Conservation (phyloP, 2,329 filamentous ascomycete species). For the Verticillium klebahnii region DNA sequence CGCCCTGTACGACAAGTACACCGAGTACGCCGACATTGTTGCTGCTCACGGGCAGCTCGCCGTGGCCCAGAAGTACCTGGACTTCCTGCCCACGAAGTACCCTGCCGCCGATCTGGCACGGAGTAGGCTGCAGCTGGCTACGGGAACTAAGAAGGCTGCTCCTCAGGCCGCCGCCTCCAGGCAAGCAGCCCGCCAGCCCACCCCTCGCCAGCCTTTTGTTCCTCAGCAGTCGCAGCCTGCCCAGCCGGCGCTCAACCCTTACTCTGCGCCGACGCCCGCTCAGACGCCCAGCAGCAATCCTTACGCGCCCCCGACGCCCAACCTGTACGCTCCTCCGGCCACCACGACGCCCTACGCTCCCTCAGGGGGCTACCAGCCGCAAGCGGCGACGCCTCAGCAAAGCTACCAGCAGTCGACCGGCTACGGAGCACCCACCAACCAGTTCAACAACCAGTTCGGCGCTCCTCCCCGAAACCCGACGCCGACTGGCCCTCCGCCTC, state of each 20-base stretch:
- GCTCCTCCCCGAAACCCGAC: conserved; percentile 55
- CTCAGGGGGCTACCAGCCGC: conserved; percentile 52
- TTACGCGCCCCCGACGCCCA: conserved; percentile 21
- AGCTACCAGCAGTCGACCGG: conserved; percentile 33
- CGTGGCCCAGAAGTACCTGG: conserved; percentile 85
- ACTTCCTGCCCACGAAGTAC: conserved; percentile 78
- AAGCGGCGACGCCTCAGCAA: conserved; percentile 21
- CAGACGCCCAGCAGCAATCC: conserved; percentile 13
- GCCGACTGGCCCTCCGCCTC: conserved; percentile 59
- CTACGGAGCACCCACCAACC: conserved; percentile 25
- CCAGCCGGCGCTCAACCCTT: conserved; percentile 25
- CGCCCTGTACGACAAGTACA: conserved; percentile 87
- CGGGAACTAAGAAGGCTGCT: conserved; percentile 52
- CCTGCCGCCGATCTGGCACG: conserved; percentile 83
- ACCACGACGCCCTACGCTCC: conserved; percentile 25
- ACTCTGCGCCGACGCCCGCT: conserved; percentile 21
- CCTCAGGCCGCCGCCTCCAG: conserved; percentile 27
- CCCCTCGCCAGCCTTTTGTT: conserved; percentile 16
- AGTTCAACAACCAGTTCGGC: conserved; percentile 16
- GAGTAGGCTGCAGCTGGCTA: conserved; percentile 75
- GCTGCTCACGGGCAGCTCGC: conserved; percentile 83
- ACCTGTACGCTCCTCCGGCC: conserved; percentile 19
- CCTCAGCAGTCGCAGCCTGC: neutral
- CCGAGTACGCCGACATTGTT: conserved; percentile 93
- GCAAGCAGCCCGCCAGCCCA: conserved; percentile 12